phyloP scores from a whole-genome alignment of 129 eudicot genomes.

The Saussurea involucrata region DNA sequence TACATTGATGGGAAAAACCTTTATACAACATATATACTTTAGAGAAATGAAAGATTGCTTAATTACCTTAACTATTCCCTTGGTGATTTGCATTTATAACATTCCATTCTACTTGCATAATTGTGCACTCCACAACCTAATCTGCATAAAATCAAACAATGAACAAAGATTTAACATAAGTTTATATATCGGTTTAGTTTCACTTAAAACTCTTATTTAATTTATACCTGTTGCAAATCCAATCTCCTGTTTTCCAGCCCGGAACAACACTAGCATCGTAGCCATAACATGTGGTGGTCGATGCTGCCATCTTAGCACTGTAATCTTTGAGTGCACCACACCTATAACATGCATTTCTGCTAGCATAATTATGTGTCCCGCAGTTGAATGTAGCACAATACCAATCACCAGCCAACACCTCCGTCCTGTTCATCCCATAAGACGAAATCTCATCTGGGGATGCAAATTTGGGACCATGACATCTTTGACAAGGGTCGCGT shows the following conservation, averaged over 20 bases:
- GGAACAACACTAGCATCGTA: slow-evolving; percentile 41
- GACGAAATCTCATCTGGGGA: slow-evolving; percentile 42
- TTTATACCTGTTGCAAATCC: slow-evolving; percentile 81
- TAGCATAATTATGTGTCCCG: slow-evolving; percentile 82
- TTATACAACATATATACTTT: neutral
- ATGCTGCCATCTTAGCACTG: slow-evolving; percentile 32
- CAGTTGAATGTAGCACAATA: slow-evolving; percentile 72
- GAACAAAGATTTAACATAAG: slow-evolving; percentile 1
- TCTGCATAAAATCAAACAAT: slow-evolving; percentile 36
- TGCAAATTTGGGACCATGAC: slow-evolving; percentile 71
- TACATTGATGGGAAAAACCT: neutral
- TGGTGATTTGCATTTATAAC: slow-evolving; percentile 73
- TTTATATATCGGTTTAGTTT: neutral
- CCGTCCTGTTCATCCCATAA: slow-evolving; percentile 44
- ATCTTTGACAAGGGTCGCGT: slow-evolving; percentile 74
- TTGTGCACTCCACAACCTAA: slow-evolving; percentile 84
- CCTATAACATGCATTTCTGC: slow-evolving; percentile 70
- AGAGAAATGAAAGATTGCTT: neutral
- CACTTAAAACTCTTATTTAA: neutral
- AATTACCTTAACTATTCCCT: slow-evolving; percentile 37
- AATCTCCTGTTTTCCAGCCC: slow-evolving; percentile 93
- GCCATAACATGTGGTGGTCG: slow-evolving; percentile 36
- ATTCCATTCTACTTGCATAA: slow-evolving; percentile 85
- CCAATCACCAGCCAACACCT: slow-evolving; percentile 85
- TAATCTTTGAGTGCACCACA: slow-evolving; percentile 70